Evolutionary conservation across 805 yeast genomes (phyloP), one percentile per base, ranked within the genome.

Genomic region (Cyberlindnera bimundalis): DNA sequence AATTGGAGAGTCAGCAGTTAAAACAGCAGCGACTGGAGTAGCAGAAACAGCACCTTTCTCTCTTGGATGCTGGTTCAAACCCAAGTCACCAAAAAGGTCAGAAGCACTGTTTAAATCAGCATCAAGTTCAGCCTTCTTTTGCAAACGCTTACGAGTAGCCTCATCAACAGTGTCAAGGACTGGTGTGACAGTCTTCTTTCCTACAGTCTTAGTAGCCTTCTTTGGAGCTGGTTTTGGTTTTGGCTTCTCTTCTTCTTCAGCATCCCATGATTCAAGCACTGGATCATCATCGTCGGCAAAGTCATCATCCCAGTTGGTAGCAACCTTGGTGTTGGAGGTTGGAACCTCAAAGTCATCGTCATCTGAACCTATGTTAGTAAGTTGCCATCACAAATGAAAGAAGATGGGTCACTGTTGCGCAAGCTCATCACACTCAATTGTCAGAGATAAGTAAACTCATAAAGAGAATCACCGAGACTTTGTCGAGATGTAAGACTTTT

Each of bases 31-130:
- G 8, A n/a, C 29, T 13, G 47, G 41, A 32, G 60, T 62, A 18
- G 64, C 59, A 19, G 61, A 59, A 29, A 60, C 56, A n/a, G 59
- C 65, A 9, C 65, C 67, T 36, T 53, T 58, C 47, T 65, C 65
- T 45, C 69, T 62, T 55, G 70, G 76, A 47, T 64, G 76, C 18
- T 73, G 74, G 40, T 71, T 73, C 25, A 76, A 78, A 45, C 72
- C 72, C 41, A 74, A 61, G 13, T 87, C 88, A 24, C 89, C 96
- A 60, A 91, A 88, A 53, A 91, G 70, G 54, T 86, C 95, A 8
- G 96, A 91, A 23, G 99, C 98, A 60, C 86, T 87, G 64, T 86
- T 87, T 62, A 91, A 71, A 67, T 91, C 99, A 20, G 95, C 76
- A 35, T 78, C 81, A 45, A 87, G 56, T 65, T 91, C 96, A 16